Evolutionary conservation across 352 stramenopile genomes (phyloP).

Genomic region (Saprolegnia diclina): DNA sequence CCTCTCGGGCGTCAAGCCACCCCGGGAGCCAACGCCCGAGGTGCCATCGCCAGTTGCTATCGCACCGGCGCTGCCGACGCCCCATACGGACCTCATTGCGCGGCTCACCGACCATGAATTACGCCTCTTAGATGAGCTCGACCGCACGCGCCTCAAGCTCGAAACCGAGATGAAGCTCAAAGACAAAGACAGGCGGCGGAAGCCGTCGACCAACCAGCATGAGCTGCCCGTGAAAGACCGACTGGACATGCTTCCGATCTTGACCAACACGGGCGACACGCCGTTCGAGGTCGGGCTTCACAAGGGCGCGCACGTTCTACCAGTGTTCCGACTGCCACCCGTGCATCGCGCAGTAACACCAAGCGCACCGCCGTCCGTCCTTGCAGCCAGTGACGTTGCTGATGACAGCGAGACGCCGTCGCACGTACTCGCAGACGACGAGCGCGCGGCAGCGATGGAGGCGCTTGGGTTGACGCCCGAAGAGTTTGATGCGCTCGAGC

Average conservation of each 20-base stretch:
- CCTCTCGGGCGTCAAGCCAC: slow-evolving; percentile 35
- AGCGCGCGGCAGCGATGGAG: slow-evolving; percentile 56
- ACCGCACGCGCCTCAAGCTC: slow-evolving; percentile 59
- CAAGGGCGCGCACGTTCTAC: slow-evolving; percentile 46
- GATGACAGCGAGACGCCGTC: slow-evolving; percentile 31
- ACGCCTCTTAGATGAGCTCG: slow-evolving; percentile 67
- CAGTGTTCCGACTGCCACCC: slow-evolving; percentile 59
- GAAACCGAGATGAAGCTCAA: slow-evolving; percentile 66
- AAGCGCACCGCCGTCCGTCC: background rate
- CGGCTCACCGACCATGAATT: slow-evolving; percentile 74
- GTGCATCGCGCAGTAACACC: slow-evolving; percentile 48
- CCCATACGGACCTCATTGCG: slow-evolving; percentile 46
- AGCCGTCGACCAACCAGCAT: slow-evolving; percentile 3
- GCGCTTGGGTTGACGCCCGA: slow-evolving; percentile 54
- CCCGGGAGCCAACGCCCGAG: slow-evolving; percentile 3
- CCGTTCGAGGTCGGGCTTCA: slow-evolving; percentile 66
- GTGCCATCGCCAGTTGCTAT: background rate
- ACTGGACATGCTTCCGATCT: slow-evolving; percentile 63
- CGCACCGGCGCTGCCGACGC: background rate
- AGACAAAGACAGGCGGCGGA: slow-evolving; percentile 34
- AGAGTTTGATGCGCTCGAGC: slow-evolving; percentile 59
- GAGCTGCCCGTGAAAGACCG: background rate
- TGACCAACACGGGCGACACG: slow-evolving; percentile 61
- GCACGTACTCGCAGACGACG: slow-evolving; percentile 31
- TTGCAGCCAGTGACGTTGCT: background rate